Evolutionary conservation across 805 yeast genomes (phyloP), one percentile per base, ranked within the genome.

Genomic region (Candida tibetensis): DNA sequence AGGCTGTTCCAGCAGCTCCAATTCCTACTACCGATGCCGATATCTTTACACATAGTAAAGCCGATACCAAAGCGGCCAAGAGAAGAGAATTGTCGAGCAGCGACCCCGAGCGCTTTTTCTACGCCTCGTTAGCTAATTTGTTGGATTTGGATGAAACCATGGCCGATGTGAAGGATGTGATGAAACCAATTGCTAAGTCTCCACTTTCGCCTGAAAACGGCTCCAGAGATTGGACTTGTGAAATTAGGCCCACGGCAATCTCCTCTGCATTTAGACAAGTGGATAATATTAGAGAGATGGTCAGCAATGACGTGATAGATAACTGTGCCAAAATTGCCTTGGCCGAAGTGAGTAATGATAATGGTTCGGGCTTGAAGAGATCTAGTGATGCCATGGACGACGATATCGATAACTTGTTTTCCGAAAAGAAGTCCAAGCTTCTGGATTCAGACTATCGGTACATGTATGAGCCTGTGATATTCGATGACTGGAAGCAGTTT

Each of bases 101-200:
- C 16, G 76, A 77, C 48, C 76, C 81, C 0, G 67, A 70, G 31
- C 58, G 60, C 36, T 77, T 73, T 51, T 72, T 77, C 47, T 62
- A 69, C 32, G 73, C 79, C 0, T 71, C 79, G 2, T 58, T 77
- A 38, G 69, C 77, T 6, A 76, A 77, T 51, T 57, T 73, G 26
- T 58, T 77, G 42, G 76, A 71, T 29, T 48, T 77, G 17, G 69
- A 68, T 6, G 75, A 66, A 9, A 62, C 65, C 25, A 66, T 60
- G 39, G 48, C 42, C 9, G 54, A 52, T 18, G 40, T 63, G 12
- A 41, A 37, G n/a, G 39, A 39, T 1, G 36, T 48, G 37, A 45
- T 34, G 18, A 49, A 46, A 43, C 46, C 30, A 4, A 30, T 37
- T 14, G 52, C 46, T 21, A 51, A 51, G 32, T 60, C 68, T 5